Percentiles rank a stretch among this genome's conserved stretches.
Conservation (phyloP, 2,329 filamentous ascomycete species). For the Lojkania enalia region DNA sequence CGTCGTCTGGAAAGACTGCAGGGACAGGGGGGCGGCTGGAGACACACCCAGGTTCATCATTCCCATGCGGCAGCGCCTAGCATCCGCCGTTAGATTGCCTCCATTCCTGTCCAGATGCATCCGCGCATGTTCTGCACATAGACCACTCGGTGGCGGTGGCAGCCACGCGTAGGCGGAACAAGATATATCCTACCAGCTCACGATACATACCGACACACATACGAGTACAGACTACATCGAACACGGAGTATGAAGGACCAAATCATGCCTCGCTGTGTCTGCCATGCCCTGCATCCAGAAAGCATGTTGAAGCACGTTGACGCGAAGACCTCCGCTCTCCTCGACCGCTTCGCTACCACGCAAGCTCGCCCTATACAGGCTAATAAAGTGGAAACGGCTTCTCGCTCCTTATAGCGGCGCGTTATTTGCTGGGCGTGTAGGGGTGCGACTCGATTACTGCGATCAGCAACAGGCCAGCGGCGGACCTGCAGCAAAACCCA, state of each 20-base stretch:
- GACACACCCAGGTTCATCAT: conserved; percentile 25
- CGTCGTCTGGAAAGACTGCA: conserved; percentile 28
- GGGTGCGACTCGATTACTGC: conserved; percentile 18
- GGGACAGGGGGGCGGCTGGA: conserved; percentile 25
- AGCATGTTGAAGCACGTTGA: conserved; percentile 21
- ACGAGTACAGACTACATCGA: conserved; percentile 29
- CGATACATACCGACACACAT: conserved; percentile 3
- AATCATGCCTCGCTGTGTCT: conserved; percentile 14
- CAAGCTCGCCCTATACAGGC: conserved; percentile 29
- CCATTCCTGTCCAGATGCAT: conserved; percentile 25
- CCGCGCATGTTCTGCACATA: too few species aligned
- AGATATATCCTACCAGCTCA: conserved; percentile 24
- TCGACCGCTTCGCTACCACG: conserved; percentile 13
- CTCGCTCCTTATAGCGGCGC: conserved; percentile 16
- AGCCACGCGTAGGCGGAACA: conserved; percentile 19
- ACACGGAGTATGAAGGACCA: conserved; percentile 26
- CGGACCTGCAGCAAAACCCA: conserved; percentile 38
- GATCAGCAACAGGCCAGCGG: conserved; percentile 24
- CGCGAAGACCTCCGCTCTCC: conserved; percentile 20
- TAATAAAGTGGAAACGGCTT: conserved; percentile 27
- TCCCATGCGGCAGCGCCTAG: conserved; percentile 23
- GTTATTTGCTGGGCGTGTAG: conserved; percentile 21
- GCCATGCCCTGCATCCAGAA: conserved; percentile 17
- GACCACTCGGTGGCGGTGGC: conserved; percentile 18
- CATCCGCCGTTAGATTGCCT: conserved; percentile 27